Evolutionary conservation across 371 early-diverging fungal genomes (phyloP).

Genomic region (Vairimorpha apis): DNA sequence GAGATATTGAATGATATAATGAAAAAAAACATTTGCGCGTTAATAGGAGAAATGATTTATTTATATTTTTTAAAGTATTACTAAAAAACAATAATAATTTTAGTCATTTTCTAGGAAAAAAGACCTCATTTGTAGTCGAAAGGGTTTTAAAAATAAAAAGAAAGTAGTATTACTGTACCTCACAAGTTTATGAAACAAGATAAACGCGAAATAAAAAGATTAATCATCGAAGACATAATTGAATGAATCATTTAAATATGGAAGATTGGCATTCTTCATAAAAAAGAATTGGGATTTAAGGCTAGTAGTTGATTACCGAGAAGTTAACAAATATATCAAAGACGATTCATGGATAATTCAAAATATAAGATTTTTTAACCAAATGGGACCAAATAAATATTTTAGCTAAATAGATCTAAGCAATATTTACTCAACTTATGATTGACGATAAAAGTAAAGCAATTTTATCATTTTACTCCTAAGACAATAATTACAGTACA

Average conservation of each 20-base stretch:
- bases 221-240: background rate
- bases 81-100: background rate
- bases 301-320: conserved; percentile 27
- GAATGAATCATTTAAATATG: background rate
- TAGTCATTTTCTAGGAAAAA: background rate
- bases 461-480: background rate
- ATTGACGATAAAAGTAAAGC: background rate
- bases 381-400: background rate
- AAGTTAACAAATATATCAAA: conserved; percentile 15
- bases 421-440: background rate
- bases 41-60: background rate
- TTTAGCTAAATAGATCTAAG: background rate
- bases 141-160: background rate
- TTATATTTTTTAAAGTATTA: background rate
- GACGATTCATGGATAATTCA: background rate
- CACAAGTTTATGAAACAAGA: background rate
- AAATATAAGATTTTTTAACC: no score
- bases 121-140: background rate
- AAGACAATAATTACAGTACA: background rate
- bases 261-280: conserved; percentile 19
- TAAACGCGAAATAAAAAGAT: background rate
- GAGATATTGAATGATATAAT: background rate
- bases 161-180: background rate
- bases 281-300: conserved; percentile 5
- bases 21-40: background rate